These are phyloP conservation scores for Mycena polygramma DNA, from an alignment of 768 basidiomycete genomes.

Conservation along the genomic window DNA sequence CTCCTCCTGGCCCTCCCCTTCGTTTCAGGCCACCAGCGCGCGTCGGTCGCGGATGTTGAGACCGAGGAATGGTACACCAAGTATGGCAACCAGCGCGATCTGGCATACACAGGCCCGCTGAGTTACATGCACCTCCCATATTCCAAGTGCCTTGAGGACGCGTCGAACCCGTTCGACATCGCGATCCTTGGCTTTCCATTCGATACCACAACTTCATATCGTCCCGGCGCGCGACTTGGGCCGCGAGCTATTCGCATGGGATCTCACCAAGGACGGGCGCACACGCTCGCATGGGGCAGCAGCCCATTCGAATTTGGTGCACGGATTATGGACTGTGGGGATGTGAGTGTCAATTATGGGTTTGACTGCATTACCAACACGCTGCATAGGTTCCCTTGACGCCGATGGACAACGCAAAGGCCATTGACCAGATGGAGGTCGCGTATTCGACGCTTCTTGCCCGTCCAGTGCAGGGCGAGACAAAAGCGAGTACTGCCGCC, in stretches of 20 bases:
- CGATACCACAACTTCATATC: slow-evolving; percentile 61
- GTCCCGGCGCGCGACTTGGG: slow-evolving; percentile 73
- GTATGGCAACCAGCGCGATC: slow-evolving; percentile 51
- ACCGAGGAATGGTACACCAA: slow-evolving; percentile 30
- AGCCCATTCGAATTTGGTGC: slow-evolving; percentile 61
- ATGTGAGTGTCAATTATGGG: slow-evolving; percentile 50
- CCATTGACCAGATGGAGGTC: slow-evolving; percentile 64
- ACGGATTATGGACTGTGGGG: slow-evolving; percentile 72
- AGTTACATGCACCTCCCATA: slow-evolving; percentile 79
- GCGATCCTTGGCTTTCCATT: slow-evolving; percentile 73
- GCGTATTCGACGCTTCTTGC: slow-evolving; percentile 72
- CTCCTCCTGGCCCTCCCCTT: slow-evolving; percentile 10
- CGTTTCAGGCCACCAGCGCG: slow-evolving; percentile 14
- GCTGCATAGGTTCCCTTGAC: slow-evolving; percentile 61
- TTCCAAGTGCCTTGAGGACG: slow-evolving; percentile 42
- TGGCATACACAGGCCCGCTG: slow-evolving; percentile 71
- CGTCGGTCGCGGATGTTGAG: slow-evolving; percentile 15
- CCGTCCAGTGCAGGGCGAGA: slow-evolving; percentile 53
- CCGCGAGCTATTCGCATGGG: slow-evolving; percentile 72
- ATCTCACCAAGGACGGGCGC: slow-evolving; percentile 57
- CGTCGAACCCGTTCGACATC: slow-evolving; percentile 60
- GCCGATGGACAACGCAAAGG: slow-evolving; percentile 73
- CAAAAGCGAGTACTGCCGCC: slow-evolving; percentile 42
- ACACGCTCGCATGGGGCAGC: slow-evolving; percentile 62
- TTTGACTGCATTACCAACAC: not conserved